Evolutionary conservation across 306 rosid species (phyloP).

Genomic region (Spatholobus suberectus): DNA sequence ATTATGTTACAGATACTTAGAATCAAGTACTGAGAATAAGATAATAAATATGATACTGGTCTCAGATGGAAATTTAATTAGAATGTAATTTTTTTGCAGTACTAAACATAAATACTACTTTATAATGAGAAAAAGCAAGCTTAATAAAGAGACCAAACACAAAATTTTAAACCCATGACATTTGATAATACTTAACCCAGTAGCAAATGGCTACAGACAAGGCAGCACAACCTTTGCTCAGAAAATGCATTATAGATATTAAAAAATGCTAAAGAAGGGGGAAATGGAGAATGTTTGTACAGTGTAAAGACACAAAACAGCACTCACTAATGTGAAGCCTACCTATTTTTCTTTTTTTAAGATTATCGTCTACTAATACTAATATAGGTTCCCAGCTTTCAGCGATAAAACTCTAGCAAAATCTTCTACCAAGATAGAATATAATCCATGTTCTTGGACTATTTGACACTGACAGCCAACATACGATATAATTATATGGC

Average conservation of each 20-base stretch:
- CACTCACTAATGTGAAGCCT: neutral
- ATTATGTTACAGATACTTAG: neutral
- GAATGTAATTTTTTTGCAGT: slow-evolving; percentile 6
- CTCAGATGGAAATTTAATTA: slow-evolving; percentile 25
- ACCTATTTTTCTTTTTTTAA: neutral
- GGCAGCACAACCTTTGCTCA: neutral
- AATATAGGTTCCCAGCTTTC: neutral
- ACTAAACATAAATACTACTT: slow-evolving; percentile 21
- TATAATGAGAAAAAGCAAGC: slow-evolving; percentile 2
- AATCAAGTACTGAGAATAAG: slow-evolving; percentile 6
- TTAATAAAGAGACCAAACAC: slow-evolving; percentile 22
- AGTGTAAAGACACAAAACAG: neutral
- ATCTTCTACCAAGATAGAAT: neutral
- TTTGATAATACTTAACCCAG: neutral
- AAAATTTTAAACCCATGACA: neutral
- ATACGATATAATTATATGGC: neutral
- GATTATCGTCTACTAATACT: neutral
- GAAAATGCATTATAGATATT: neutral
- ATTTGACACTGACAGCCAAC: neutral
- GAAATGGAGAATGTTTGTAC: neutral
- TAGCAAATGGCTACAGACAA: neutral
- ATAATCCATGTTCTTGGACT: neutral
- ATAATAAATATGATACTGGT: slow-evolving; percentile 13
- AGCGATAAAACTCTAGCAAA: neutral
- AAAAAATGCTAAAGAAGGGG: neutral